Evolutionary conservation across 768 basidiomycete genomes (phyloP).

Genomic region (Mycena leptocephala): DNA sequence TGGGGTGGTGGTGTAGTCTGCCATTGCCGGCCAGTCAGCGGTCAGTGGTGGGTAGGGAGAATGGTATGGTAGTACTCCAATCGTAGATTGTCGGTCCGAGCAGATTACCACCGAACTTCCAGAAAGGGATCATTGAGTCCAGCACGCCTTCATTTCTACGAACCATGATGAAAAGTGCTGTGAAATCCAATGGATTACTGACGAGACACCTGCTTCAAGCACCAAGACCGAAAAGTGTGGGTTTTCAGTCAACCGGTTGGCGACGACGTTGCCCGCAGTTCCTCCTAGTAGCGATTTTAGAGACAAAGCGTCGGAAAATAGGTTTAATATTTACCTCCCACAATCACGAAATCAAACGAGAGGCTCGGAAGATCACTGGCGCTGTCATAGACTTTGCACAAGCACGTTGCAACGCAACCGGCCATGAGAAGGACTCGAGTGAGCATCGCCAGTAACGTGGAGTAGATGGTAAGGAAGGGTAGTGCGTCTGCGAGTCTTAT

Average conservation of each 20-base stretch:
- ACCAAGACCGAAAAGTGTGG: conserved; percentile 6
- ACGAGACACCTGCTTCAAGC: conserved; percentile 20
- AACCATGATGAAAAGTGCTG: not conserved
- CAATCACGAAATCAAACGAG: conserved; percentile 17
- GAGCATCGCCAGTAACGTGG: conserved; percentile 7
- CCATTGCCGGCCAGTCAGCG: conserved; percentile 7
- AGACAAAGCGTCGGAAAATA: conserved; percentile 10
- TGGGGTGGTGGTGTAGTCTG: conserved; percentile 13
- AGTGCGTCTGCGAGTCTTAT: not conserved
- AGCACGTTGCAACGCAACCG: conserved; percentile 1
- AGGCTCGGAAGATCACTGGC: conserved; percentile 5
- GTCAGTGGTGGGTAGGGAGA: not conserved
- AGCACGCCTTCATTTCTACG: conserved; percentile 11
- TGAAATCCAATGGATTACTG: not conserved
- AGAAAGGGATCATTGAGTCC: conserved; percentile 12
- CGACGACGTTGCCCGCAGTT: conserved; percentile 15
- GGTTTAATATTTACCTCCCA: conserved; percentile 13
- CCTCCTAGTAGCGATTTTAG: conserved; percentile 12
- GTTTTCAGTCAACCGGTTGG: conserved; percentile 14
- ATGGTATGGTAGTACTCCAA: not conserved
- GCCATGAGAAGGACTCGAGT: not conserved
- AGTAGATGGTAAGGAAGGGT: not conserved
- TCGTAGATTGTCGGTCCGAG: not conserved
- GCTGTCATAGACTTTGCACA: conserved; percentile 12
- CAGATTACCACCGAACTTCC: conserved; percentile 10